Base-by-base conservation (phyloP, 73 alveolate species). In the Chromera velia region DNA sequence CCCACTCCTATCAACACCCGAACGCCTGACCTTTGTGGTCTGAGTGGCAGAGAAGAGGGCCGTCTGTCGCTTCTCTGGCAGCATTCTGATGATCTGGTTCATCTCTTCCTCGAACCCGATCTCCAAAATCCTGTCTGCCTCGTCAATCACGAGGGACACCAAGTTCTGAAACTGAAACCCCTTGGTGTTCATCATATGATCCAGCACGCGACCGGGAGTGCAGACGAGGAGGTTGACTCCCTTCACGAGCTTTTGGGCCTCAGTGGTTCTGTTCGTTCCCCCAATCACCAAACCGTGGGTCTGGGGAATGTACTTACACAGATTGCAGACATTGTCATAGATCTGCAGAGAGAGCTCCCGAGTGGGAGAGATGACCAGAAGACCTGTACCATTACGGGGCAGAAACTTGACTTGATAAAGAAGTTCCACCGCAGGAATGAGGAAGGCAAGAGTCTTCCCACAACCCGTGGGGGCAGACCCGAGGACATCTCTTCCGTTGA, bases 401-500 rank as follows among this genome's bases (percentile, higher is more conserved):
- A 87, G 89, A 77, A 91, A 91, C 46, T 90, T 87, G n/a, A 95
- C 93, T 49, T 91, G 90, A 84, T 90, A 88, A 40, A 97, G 83
- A 81, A 87, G 74, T 73, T 97, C 96, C 34, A 93, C 92, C 13
- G 99, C 98, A 49, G 99, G 99, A 63, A 97, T 90, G 88, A 96
- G 85, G 86, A 93, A 96, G 7, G 99, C 98, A 67, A 96, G 83
- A 28, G 99, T 95, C 85, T 96, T 96, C 30, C 99, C 99, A 72
- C 97, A 88, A 46, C 99, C 99, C 28, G 99, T 95, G 86, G 95
- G 95, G 33, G 99, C 98, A 64, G 98, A 96, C 47, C 99, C 99
- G 69, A 96, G 89, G 19, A 96, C 96, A 93, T 96, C 98, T 65
- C 91, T 88, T 29, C 98, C 98, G 49, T 91, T 86, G 34, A 93